These are phyloP conservation scores for Pythium apleroticum DNA, from an alignment of 352 stramenopile species.

Conservation along the genomic window DNA sequence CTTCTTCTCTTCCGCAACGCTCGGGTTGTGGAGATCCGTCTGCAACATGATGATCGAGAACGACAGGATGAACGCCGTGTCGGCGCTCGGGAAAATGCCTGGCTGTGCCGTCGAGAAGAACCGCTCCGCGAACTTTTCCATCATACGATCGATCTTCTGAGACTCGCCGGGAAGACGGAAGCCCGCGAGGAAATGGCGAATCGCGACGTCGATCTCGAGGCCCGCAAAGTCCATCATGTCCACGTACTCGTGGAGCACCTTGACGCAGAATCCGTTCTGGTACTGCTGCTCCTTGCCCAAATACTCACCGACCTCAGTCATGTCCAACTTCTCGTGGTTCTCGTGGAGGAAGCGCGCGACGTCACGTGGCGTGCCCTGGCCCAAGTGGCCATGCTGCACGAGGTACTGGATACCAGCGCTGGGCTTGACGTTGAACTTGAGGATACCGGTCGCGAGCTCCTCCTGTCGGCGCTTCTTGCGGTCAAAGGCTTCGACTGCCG, in stretches of 20 bases:
- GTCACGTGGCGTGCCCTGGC: conserved; percentile 87
- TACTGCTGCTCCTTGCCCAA: conserved; percentile 97
- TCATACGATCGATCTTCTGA: conserved; percentile 99
- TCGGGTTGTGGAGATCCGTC: conserved; percentile 99
- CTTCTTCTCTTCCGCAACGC: conserved; percentile 94
- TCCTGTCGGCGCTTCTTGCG: conserved; percentile 96
- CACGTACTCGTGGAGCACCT: conserved; percentile 96
- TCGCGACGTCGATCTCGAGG: conserved; percentile 96
- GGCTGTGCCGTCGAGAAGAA: conserved; percentile 72
- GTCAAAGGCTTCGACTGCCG: conserved; percentile 95
- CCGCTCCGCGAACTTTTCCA: conserved; percentile 99
- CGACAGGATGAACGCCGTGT: conserved; percentile 98
- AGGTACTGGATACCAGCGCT: conserved; percentile 92
- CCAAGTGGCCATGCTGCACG: conserved; percentile 90
- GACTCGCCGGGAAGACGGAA: conserved; percentile 99
- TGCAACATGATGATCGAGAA: conserved; percentile 92
- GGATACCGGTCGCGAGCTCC: conserved; percentile 94
- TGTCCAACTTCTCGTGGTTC: conserved; percentile 93
- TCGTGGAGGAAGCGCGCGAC: conserved; percentile 95
- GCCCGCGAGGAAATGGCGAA: conserved; percentile 96
- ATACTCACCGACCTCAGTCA: conserved; percentile 97
- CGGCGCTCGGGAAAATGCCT: conserved; percentile 92
- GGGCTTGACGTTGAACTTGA: conserved; percentile 98
- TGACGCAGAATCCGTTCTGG: conserved; percentile 89
- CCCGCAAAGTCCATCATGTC: conserved; percentile 95